These are phyloP conservation scores for Bullera alba DNA, from an alignment of 768 basidiomycete genomes.

Conservation along the genomic window DNA sequence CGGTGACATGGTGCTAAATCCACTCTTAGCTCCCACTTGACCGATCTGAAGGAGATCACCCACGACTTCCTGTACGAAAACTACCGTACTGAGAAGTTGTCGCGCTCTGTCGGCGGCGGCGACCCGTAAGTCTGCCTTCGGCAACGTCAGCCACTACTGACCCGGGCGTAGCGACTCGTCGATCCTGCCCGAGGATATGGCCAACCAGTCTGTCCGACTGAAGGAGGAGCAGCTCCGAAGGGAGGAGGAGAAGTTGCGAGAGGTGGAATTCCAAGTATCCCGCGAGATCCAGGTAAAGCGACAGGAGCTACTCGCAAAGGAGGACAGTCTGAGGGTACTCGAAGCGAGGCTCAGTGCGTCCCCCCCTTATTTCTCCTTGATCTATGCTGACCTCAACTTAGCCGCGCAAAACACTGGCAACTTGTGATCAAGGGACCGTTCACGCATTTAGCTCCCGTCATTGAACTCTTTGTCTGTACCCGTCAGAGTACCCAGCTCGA, in stretches of 20 bases:
- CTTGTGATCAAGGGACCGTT: too few relatives aligned
- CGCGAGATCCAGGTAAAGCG: conserved; percentile 96
- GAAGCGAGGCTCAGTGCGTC: conserved; percentile 44
- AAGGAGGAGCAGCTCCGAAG: conserved; percentile 97
- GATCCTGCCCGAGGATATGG: conserved; percentile 91
- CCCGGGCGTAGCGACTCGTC: conserved; percentile 55
- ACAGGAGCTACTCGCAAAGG: conserved; percentile 92
- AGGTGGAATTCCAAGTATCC: conserved; percentile 96
- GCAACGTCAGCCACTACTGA: too few relatives aligned
- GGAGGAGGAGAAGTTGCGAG: conserved; percentile 97
- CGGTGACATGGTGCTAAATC: neutral
- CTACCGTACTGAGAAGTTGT: conserved; percentile 95
- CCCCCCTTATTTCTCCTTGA: neutral
- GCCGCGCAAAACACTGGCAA: neutral
- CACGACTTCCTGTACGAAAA: conserved; percentile 85
- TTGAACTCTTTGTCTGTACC: too few relatives aligned
- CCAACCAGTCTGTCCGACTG: conserved; percentile 90
- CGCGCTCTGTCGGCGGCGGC: conserved; percentile 75
- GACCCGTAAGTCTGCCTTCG: conserved; percentile 50
- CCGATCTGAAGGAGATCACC: conserved; percentile 81
- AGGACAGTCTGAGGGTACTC: conserved; percentile 54
- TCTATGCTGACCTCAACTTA: neutral
- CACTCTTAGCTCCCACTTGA: conserved; percentile 72
- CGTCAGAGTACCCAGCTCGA: too few relatives aligned
- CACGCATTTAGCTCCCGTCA: too few relatives aligned